Conservation (phyloP, 805 yeast species). For the Danielozyma ontarioensis region DNA sequence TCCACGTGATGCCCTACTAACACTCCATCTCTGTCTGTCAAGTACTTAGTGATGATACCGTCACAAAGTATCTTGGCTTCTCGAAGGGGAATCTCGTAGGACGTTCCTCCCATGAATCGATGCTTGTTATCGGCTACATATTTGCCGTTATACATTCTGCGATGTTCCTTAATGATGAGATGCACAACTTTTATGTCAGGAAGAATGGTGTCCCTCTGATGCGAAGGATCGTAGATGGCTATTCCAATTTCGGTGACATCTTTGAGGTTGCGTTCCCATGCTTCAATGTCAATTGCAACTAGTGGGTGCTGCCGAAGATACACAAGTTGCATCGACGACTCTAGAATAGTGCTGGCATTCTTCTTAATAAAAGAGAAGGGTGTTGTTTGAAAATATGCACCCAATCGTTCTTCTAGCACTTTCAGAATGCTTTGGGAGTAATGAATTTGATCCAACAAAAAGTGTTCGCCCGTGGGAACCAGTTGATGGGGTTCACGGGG, state of each 20-base stretch:
- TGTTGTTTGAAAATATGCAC: too few species aligned
- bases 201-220: conserved; percentile 7
- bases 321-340: conserved; percentile 13
- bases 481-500: too few species aligned
- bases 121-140: conserved; percentile 19
- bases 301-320: conserved; percentile 16
- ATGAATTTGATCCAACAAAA: too few species aligned
- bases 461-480: too few species aligned
- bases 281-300: conserved; percentile 24
- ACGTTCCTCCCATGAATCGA: conserved; percentile 16
- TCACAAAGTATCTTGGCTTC: conserved; percentile 8
- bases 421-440: too few species aligned
- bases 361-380: background rate
- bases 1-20: conserved; percentile 14
- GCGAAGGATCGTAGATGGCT: conserved; percentile 18
- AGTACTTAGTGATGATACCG: conserved; percentile 10
- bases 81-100: conserved; percentile 9
- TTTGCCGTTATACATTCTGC: conserved; percentile 9
- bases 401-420: too few species aligned
- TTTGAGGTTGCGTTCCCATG: conserved; percentile 12
- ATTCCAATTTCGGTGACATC: conserved; percentile 21
- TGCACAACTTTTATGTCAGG: conserved; percentile 16
- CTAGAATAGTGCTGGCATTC: conserved; percentile 1
- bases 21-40: conserved; percentile 10
- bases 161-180: conserved; percentile 15